Evolutionary conservation across 495 filamentous ascomycete genomes (phyloP), one percentile per base, ranked within the genome.

Genomic region (Evernia prunastri): DNA sequence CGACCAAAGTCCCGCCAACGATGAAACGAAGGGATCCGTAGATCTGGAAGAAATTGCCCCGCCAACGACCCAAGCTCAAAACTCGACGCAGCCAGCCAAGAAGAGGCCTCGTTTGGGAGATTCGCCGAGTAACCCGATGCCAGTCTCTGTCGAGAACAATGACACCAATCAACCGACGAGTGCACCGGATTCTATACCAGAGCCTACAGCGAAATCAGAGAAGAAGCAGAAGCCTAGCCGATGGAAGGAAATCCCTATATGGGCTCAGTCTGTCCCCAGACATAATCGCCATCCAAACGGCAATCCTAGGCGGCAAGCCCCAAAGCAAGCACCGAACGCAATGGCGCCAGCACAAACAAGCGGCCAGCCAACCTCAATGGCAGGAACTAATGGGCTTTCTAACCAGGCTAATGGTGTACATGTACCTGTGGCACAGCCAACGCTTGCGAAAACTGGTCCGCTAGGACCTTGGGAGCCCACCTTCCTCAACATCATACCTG

Each of bases 381-480:
- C 47, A 31, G 40, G 40, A n/a, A 39, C 61, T 4, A 68, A 72
- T 37, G 68, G 60, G 29, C 56, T 43, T 20, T 43, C 53, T 7
- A 65, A 64, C 15, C 66, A 60, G 29, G 39, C 56, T 37, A 72
- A 69, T 67, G 69, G 59, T 58, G 62, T 57, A 56, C 59, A 56
- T 31, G 49, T 59, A 20, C 51, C 57, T 47, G 59, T 56, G 29
- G 60, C 57, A 59, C 61, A 66, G 40, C 58, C 63, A 15, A 56
- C 66, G 15, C 40, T 66, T 37, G 58, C 65, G 67, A 53, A 60
- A 25, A 66, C 70, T 33, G 75, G 76, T 23, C 73, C 74, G 51
- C 65, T 88, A 13, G 86, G 86, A 1, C 81, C 79, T 2, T 93
- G 89, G 89, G 91, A 95, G 66, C 81, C 83, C 4, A 89, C 81